phyloP scores from a whole-genome alignment of 1,284 basidiomycete species.

The Ceratobasidium sp. region DNA sequence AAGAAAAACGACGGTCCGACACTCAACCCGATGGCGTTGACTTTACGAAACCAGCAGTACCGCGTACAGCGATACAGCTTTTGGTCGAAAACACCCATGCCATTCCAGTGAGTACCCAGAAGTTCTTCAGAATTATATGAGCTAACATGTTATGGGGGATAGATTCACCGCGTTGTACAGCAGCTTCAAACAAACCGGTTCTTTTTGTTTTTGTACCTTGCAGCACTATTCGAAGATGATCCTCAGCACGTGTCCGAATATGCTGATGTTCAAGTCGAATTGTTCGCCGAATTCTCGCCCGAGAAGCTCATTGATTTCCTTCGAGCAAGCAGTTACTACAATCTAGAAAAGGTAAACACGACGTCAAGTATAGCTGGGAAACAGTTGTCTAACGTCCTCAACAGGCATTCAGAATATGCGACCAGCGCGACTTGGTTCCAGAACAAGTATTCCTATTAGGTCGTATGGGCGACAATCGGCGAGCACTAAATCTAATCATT shows the following conservation, averaged over 20 bases:
- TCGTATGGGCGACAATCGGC: conserved; percentile 96
- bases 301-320: conserved; percentile 88
- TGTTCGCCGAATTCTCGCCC: conserved; percentile 91
- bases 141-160: conserved; percentile 34
- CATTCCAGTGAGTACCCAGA: conserved; percentile 73
- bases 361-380: not conserved
- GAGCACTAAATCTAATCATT: conserved; percentile 94
- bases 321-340: conserved; percentile 91
- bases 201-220: conserved; percentile 93
- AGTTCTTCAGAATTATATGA: not conserved
- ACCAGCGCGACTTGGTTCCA: conserved; percentile 84
- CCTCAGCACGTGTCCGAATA: conserved; percentile 82
- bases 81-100: conserved; percentile 96
- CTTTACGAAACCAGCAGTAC: conserved; percentile 26
- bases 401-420: conserved; percentile 89
- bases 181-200: conserved; percentile 82
- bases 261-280: conserved; percentile 87
- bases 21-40: conserved; percentile 36
- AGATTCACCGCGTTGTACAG: conserved; percentile 88
- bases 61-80: conserved; percentile 78
- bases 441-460: conserved; percentile 99
- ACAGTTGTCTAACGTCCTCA: conserved; percentile 3
- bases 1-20: conserved; percentile 63
- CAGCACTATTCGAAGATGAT: conserved; percentile 90
- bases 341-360: conserved; percentile 76